Evolutionary conservation across 345 rosid genomes (phyloP), one percentile per base, ranked within the genome.

Genomic region (Schrenkiella parvula): DNA sequence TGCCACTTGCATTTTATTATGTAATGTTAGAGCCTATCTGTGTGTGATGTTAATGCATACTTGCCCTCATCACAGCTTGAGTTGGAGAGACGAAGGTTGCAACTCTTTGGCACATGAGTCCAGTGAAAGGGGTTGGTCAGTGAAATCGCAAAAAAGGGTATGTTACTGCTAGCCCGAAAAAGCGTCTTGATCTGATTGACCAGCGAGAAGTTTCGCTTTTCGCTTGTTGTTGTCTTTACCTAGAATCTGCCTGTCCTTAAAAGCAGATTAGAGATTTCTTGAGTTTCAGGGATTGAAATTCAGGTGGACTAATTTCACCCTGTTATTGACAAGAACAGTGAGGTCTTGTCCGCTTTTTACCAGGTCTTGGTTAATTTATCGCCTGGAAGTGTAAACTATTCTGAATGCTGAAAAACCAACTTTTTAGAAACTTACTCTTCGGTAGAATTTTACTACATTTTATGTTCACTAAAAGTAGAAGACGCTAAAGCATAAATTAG

Each of bases 71-170:
- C 23, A 1, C 75, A 77, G 80, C 63, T 77, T 64, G 80, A 77
- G 54, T 72, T 77, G 25, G 76, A 70, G 56, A 77, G 80, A 57
- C 72, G 46, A 57, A 71, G 76, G 72, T 64, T 77, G 72, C 80
- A 77, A 57, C 76, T 55, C 50, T 38, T 28, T 69, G 75, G 70
- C 68, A 74, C 79, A 42, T 76, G 32, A 64, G n/a, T 28, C 60
- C 37, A 18, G 18, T 37, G 44, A 64, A 38, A 55, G 71, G 66
- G 7, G 72, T 21, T 50, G 75, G 39, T 76, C 80, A 70, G 53
- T 54, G 75, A 53, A 62, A 44, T 22, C 38, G 64, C 60, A 4
- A 5, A 19, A 43, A 32, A 52, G 69, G 79, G 74, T 68, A 15
- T 61, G 74, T 51, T 48, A 32, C 68, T 37, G 28, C 72, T 23